phyloP scores from a whole-genome alignment of 2,329 filamentous ascomycete genomes.

The Pseudocercospora ulei region DNA sequence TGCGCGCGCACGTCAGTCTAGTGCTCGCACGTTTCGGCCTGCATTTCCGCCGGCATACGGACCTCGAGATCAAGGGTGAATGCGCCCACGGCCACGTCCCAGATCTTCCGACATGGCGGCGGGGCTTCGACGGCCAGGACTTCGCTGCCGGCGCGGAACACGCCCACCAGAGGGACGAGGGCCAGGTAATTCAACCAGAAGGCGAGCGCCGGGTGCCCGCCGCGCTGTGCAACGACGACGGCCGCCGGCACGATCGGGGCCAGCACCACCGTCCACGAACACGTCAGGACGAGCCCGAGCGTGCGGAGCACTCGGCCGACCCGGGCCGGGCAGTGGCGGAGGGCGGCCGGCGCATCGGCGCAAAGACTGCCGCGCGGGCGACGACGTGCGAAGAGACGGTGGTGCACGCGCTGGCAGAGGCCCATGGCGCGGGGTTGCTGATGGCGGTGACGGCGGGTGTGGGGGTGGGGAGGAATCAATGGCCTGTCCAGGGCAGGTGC shows the following conservation, averaged over 20 bases:
- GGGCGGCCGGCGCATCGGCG: constrained; percentile 1
- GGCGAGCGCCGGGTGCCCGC: not conserved
- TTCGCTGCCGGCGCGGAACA: constrained; percentile 6
- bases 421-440: no score
- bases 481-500: no score
- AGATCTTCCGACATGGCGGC: constrained; percentile 1
- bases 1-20: not conserved
- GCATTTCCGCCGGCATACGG: not conserved
- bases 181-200: constrained; percentile 6
- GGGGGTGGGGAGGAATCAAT: no score
- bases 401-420: not conserved
- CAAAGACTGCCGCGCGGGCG: not conserved
- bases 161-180: not conserved
- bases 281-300: constrained; percentile 5
- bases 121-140: constrained; percentile 1
- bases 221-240: not conserved
- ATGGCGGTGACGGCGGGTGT: no score
- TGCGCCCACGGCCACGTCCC: constrained; percentile 3
- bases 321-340: not conserved
- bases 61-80: constrained; percentile 7
- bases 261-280: constrained; percentile 2
- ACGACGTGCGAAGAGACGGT: constrained; percentile 2
- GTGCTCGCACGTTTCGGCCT: no score
- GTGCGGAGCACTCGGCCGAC: constrained; percentile 2
- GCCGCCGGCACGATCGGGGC: constrained; percentile 4